Conservation (phyloP, 768 basidiomycete species). For the Suillus subaureus region DNA sequence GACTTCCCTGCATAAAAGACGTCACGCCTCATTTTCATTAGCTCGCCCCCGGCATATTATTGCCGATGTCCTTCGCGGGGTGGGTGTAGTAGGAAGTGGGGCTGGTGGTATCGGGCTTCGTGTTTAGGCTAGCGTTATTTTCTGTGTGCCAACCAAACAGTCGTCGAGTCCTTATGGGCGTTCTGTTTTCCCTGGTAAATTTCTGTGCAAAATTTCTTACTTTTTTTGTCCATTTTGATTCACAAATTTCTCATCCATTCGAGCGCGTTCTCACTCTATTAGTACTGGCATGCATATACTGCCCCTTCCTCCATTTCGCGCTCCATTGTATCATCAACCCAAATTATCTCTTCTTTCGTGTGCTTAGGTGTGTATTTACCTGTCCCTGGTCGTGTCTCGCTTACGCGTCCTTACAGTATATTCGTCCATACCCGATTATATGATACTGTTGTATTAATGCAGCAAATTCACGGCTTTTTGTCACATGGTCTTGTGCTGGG, state of each 20-base stretch:
- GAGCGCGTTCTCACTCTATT: background rate
- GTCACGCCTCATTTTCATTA: slow-evolving; percentile 15
- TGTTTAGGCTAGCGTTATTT: background rate
- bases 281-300: background rate
- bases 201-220: background rate
- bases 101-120: slow-evolving; percentile 4
- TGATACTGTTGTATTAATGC: background rate
- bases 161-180: background rate
- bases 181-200: background rate
- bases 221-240: background rate
- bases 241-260: background rate
- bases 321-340: background rate
- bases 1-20: slow-evolving; percentile 16
- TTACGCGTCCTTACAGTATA: background rate
- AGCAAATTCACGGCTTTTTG: background rate
- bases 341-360: background rate
- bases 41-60: slow-evolving; percentile 25
- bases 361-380: background rate
- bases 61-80: slow-evolving; percentile 46
- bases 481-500: background rate
- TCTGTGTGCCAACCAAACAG: background rate
- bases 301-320: background rate
- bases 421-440: background rate
- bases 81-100: slow-evolving; percentile 36
- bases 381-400: too few relatives aligned